Percentiles rank a stretch among this genome's conserved stretches.
phyloP scores from a whole-genome alignment of 2,329 filamentous ascomycete genomes.

The Kalaharituber pfeilii region DNA sequence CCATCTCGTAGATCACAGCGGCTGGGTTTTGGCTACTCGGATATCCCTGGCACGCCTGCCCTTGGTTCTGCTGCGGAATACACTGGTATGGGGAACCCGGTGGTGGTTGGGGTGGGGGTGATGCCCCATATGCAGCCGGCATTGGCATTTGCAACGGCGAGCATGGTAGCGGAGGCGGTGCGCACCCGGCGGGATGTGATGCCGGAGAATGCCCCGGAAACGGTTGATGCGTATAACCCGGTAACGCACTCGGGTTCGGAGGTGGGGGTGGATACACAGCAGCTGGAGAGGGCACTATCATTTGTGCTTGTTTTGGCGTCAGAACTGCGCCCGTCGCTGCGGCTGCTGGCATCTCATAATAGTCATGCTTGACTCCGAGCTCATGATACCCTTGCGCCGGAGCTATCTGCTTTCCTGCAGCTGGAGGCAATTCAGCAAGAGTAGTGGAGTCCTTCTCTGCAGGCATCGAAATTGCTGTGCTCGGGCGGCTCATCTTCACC shows the following conservation, averaged over 20 bases:
- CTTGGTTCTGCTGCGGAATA: neutral
- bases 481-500: neutral
- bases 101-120: neutral
- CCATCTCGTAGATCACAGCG: neutral
- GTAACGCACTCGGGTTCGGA: neutral
- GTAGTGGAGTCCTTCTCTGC: neutral
- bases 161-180: neutral
- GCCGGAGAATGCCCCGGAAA: neutral
- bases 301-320: neutral
- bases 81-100: neutral
- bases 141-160: neutral
- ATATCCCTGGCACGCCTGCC: neutral
- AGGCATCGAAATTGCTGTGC: neutral
- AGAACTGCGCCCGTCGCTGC: neutral
- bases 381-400: neutral
- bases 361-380: neutral
- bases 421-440: neutral
- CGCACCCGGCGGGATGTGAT: neutral
- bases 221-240: neutral
- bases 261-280: neutral
- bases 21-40: neutral
- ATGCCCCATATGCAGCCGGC: neutral
- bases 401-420: neutral
- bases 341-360: neutral
- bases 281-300: neutral